phyloP scores from a whole-genome alignment of 495 filamentous ascomycete species.

The Penicillium ucsense region DNA sequence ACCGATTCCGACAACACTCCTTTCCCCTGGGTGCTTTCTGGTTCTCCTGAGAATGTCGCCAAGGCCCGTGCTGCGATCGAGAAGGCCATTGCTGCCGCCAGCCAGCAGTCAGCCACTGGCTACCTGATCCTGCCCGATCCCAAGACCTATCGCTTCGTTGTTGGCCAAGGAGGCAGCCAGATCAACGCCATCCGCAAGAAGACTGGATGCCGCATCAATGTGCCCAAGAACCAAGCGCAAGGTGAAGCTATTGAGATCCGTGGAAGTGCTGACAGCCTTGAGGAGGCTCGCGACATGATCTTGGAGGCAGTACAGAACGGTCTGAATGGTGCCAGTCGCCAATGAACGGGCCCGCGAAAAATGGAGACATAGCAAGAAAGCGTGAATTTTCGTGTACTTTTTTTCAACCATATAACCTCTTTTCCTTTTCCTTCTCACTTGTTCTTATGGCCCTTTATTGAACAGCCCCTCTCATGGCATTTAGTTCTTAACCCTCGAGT shows the following conservation, averaged over 20 bases:
- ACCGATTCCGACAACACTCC: constrained; percentile 30
- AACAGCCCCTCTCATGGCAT: constrained; percentile 1
- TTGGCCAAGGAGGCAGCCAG: constrained; percentile 79
- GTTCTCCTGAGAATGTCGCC: constrained; percentile 60
- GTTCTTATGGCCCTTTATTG: background rate
- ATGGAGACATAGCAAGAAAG: too few relatives aligned
- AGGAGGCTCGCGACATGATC: constrained; percentile 83
- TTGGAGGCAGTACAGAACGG: constrained; percentile 60
- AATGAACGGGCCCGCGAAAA: background rate
- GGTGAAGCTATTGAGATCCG: constrained; percentile 82
- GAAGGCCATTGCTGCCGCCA: constrained; percentile 60
- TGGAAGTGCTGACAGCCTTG: constrained; percentile 68
- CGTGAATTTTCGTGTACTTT: background rate
- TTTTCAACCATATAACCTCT: constrained; percentile 8
- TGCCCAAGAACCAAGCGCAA: constrained; percentile 69
- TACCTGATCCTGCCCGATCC: constrained; percentile 89
- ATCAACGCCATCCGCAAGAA: constrained; percentile 88
- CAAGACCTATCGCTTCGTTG: constrained; percentile 76
- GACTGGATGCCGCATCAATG: constrained; percentile 85
- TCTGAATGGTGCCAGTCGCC: constrained; percentile 19
- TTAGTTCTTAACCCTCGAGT: constrained; percentile 8
- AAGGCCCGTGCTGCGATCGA: constrained; percentile 66
- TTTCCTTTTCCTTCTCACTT: background rate
- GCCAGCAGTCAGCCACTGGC: constrained; percentile 62
- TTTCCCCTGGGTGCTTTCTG: constrained; percentile 87